phyloP scores from a whole-genome alignment of 331 rosid genomes.

The Rosa hybrid region DNA sequence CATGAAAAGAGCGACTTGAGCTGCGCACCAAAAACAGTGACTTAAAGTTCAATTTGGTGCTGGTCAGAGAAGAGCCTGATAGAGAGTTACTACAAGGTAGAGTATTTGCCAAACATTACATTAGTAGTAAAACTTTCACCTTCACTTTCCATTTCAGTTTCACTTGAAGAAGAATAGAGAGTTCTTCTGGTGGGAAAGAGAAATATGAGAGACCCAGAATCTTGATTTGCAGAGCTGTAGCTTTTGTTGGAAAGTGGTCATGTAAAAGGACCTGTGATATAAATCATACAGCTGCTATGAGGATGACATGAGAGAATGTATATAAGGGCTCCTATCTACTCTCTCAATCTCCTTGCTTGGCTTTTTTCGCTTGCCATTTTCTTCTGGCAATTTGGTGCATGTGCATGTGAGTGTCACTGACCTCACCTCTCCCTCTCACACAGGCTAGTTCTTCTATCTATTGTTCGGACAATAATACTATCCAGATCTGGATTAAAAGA shows the following conservation, averaged over 20 bases:
- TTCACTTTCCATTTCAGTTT: background rate
- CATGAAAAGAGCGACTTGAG: background rate
- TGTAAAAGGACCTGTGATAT: background rate
- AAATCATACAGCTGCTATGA: conserved; percentile 16
- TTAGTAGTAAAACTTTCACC: background rate
- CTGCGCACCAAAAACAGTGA: background rate
- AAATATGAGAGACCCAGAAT: background rate
- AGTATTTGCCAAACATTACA: background rate
- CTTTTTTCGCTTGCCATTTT: background rate
- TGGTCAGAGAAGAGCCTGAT: background rate
- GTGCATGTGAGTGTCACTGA: background rate
- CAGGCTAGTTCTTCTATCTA: background rate
- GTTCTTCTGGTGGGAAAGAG: background rate
- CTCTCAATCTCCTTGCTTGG: background rate
- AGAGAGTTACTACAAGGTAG: background rate
- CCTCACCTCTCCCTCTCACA: background rate
- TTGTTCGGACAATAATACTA: background rate
- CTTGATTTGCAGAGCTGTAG: conserved; percentile 1
- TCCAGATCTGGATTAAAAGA: background rate
- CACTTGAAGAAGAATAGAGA: background rate
- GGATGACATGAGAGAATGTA: conserved; percentile 16
- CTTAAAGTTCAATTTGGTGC: background rate
- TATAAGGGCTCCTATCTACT: background rate
- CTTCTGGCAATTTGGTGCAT: background rate
- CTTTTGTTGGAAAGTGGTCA: background rate